phyloP scores from a whole-genome alignment of 257 asterid species.

The Galeopsis tetrahit region DNA sequence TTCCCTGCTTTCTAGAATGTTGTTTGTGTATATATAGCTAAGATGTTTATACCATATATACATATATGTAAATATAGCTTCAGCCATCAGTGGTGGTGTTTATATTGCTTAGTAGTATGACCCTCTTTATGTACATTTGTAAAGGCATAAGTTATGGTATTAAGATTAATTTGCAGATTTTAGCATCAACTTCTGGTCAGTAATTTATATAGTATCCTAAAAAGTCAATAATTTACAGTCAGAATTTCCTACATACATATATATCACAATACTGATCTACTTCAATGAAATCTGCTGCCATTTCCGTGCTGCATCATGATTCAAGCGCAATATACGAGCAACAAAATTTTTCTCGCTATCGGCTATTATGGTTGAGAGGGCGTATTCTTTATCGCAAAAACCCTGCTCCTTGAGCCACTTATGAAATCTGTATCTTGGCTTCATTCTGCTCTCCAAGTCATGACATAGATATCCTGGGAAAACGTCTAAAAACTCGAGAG shows the following conservation, averaged over 20 bases:
- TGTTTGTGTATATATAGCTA: not conserved
- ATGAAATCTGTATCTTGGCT: conserved; percentile 60
- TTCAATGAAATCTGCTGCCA: conserved; percentile 45
- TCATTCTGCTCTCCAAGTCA: conserved; percentile 66
- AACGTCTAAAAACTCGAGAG: conserved; percentile 50
- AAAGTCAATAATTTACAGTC: no score
- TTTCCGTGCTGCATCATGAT: conserved; percentile 44
- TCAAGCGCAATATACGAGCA: conserved; percentile 51
- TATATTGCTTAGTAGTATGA: conserved; percentile 5
- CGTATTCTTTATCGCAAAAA: conserved; percentile 43
- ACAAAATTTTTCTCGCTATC: conserved; percentile 57
- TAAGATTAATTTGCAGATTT: not conserved
- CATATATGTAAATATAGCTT: not conserved
- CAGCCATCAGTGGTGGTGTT: not conserved
- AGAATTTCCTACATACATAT: not conserved
- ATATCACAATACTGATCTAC: not conserved
- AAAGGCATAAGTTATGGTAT: not conserved
- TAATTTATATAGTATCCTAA: not conserved
- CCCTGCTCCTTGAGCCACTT: conserved; percentile 61
- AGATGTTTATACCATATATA: not conserved
- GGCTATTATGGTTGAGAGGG: conserved; percentile 59
- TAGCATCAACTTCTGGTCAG: not conserved
- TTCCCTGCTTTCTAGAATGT: conserved; percentile 45
- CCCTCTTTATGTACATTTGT: not conserved
- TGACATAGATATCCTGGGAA: conserved; percentile 68